These are phyloP conservation scores for Kokia cookei DNA, from an alignment of 441 rosid genomes.

Conservation along the genomic window DNA sequence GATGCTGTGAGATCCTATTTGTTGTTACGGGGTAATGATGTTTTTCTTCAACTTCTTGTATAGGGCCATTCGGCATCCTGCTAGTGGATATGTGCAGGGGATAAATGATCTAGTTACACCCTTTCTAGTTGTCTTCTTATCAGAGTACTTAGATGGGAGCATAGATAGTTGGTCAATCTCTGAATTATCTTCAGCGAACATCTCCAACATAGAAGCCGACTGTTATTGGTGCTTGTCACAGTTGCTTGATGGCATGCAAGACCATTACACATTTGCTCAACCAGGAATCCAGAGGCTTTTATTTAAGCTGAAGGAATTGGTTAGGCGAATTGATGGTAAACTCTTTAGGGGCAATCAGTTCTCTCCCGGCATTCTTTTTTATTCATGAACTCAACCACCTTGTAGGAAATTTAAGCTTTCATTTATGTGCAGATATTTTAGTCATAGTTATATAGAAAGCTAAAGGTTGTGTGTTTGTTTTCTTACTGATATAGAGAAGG, in stretches of 20 bases:
- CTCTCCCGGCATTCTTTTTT: not conserved
- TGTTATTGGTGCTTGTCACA: slow-evolving; percentile 98
- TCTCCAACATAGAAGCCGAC: slow-evolving; percentile 84
- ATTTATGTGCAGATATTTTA: not conserved
- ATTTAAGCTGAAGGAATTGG: slow-evolving; percentile 92
- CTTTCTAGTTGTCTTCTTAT: slow-evolving; percentile 87
- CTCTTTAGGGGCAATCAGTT: not conserved
- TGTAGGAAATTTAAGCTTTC: not conserved
- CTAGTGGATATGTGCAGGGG: slow-evolving; percentile 98
- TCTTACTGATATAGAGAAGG: not conserved
- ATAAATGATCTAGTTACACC: slow-evolving; percentile 98
- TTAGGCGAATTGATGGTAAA: slow-evolving; percentile 93
- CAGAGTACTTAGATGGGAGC: slow-evolving; percentile 80
- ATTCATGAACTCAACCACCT: not conserved
- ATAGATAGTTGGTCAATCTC: slow-evolving; percentile 72
- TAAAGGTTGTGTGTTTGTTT: not conserved
- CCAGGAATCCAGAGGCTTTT: slow-evolving; percentile 99
- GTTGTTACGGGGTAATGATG: not conserved
- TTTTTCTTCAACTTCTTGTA: slow-evolving; percentile 21
- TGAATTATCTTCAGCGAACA: slow-evolving; percentile 56
- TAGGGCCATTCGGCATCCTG: slow-evolving; percentile 99
- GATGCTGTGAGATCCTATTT: not conserved
- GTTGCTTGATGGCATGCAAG: slow-evolving; percentile 99
- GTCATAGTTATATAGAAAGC: not conserved
- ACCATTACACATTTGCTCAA: slow-evolving; percentile 99